Base-by-base conservation (phyloP, 2,329 filamentous ascomycete genomes). In the Verticillium longisporum region DNA sequence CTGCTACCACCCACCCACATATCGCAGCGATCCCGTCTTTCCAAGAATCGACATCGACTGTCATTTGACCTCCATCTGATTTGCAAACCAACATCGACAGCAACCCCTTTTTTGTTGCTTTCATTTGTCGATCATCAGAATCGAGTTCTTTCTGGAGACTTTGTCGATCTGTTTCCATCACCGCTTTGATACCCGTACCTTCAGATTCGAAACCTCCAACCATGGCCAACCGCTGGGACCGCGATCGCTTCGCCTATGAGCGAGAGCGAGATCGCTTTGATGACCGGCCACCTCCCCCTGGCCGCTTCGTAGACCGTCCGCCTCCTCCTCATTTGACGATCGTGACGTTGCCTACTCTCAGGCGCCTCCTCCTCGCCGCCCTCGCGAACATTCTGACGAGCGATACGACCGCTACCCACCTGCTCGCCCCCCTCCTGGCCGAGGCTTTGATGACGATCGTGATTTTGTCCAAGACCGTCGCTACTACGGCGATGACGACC, bases 401-500 rank as follows among this genome's bases (percentile, higher is more conserved):
- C 75, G 79, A 64, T 79, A 82, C 63, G 83, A 84, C 58, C 75
- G 75, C 26, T 55, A 55, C 14, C 45, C 45, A 3, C 45, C 45
- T 26, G n/a, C 45, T 10, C 57, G 62, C 50, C n/a, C n/a, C n/a
- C 41, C 41, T 18, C 41, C 41, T 50, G 45, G 45, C 18, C 45
- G 45, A 21, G 58, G 60, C 13, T 60, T 58, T 33, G 64, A 65
- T 31, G 64, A 65, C 64, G 81, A 85, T 32, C 80, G 82, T 26
- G 71, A 76, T 56, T 65, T 73, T 11, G 68, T 77, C 55, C 79
- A 79, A 50, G 83, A 87, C 59, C 78, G 78, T 50, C 80, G 80
- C 64, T 78, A 79, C 62, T 79, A 82, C 63, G 86, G 88, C 21
- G 84, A 89, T 3, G 79, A 80, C 14, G 73, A 74, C 60, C 79